A percentile compares a stretch with the other conserved stretches of the same genome.
These are phyloP conservation scores for Teunomyces atbi DNA, from an alignment of 805 yeast species.

Conservation along the genomic window DNA sequence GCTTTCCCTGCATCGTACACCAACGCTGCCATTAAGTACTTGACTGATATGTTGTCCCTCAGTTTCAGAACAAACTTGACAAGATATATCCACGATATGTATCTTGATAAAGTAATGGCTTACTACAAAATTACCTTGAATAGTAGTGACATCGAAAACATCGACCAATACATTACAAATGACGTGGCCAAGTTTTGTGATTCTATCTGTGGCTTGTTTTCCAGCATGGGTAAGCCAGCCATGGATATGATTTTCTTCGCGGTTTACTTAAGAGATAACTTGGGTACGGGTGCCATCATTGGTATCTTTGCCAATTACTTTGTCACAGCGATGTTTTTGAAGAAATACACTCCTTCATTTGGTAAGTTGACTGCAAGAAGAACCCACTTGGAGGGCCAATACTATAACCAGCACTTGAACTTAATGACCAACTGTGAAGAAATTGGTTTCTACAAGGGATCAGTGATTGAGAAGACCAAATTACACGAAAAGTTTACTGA, in stretches of 20 bases:
- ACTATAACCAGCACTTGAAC: constrained; percentile 81
- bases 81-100: constrained; percentile 86
- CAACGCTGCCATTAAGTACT: constrained; percentile 81
- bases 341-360: constrained; percentile 77
- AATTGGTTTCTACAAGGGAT: constrained; percentile 91
- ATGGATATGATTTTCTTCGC: constrained; percentile 84
- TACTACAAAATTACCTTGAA: constrained; percentile 79
- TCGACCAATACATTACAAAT: constrained; percentile 83
- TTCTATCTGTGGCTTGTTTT: constrained; percentile 77
- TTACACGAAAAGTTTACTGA: constrained; percentile 57
- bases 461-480: constrained; percentile 69
- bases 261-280: constrained; percentile 75
- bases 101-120: constrained; percentile 74
- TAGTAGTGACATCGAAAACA: constrained; percentile 54
- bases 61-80: constrained; percentile 82
- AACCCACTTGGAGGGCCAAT: constrained; percentile 83
- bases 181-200: constrained; percentile 81
- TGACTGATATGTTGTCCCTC: constrained; percentile 72
- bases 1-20: constrained; percentile 94
- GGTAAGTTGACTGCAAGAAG: constrained; percentile 71
- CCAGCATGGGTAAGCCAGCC: constrained; percentile 88
- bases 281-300: constrained; percentile 81
- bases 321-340: constrained; percentile 72
- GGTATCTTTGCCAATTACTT: constrained; percentile 83
- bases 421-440: constrained; percentile 89